Conservation (phyloP, 257 asterid genomes). For the Solanum pimpinellifolium region DNA sequence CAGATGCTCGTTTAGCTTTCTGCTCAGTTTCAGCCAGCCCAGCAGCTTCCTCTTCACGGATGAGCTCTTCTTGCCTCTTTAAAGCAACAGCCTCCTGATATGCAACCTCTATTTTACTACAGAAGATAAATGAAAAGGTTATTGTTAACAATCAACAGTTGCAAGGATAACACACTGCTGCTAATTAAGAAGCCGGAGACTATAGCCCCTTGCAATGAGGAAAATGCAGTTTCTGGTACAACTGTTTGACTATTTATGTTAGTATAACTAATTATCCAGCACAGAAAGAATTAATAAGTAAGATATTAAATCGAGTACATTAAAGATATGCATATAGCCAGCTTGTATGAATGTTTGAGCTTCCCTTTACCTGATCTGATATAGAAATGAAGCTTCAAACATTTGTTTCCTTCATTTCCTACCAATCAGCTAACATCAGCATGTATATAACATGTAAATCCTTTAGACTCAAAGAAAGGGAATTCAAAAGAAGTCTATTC, state of each 20-base stretch:
- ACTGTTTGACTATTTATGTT: background rate
- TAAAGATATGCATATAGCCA: background rate
- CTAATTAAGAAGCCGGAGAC: background rate
- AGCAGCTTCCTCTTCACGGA: conserved; percentile 92
- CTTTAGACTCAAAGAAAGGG: background rate
- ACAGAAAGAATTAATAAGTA: background rate
- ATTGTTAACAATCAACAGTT: background rate
- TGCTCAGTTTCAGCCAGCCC: conserved; percentile 75
- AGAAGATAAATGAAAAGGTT: background rate
- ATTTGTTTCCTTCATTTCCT: background rate
- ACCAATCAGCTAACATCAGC: background rate
- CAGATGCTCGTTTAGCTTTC: conserved; percentile 47
- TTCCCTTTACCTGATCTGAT: background rate
- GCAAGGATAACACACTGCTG: background rate
- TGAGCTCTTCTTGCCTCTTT: conserved; percentile 91
- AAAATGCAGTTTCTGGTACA: background rate
- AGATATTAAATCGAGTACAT: background rate
- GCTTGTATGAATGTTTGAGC: background rate
- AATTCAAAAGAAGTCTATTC: background rate
- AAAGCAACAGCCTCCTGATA: conserved; percentile 91
- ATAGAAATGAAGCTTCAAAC: background rate
- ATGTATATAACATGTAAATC: background rate
- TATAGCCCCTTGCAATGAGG: background rate
- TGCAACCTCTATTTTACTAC: conserved; percentile 87
- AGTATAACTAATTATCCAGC: background rate